Conservation (phyloP, 2,329 filamentous ascomycete species). For the Exophiala spinifera region DNA sequence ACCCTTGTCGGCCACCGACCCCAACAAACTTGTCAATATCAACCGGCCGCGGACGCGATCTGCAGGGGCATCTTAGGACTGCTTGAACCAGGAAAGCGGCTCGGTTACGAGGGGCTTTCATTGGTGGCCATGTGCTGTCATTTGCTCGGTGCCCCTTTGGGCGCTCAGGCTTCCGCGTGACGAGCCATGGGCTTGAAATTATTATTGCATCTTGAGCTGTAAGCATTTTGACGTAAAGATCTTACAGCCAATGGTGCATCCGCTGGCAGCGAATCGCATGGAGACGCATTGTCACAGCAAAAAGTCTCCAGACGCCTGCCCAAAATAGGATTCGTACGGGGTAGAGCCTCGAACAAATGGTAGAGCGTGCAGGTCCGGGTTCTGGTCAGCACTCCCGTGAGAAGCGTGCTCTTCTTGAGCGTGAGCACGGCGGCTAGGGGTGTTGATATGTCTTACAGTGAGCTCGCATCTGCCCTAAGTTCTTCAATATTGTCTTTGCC, state of each 20-base stretch:
- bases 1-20: conserved; percentile 9
- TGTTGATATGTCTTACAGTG: too few species aligned
- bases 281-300: conserved; percentile 1
- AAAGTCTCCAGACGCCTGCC: not conserved
- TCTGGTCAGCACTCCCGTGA: too few species aligned
- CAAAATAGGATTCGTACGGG: not conserved
- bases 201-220: conserved; percentile 14
- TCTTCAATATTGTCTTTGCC: too few species aligned
- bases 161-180: conserved; percentile 13
- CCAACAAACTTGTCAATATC: conserved; percentile 13
- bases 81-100: conserved; percentile 14
- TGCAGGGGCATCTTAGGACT: conserved; percentile 20
- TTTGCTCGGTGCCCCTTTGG: not conserved
- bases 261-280: conserved; percentile 17
- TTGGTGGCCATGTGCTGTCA: conserved; percentile 12
- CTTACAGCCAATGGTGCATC: conserved; percentile 4
- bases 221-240: conserved; percentile 23
- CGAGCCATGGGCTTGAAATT: conserved; percentile 18
- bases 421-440: too few species aligned
- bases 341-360: too few species aligned
- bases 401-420: too few species aligned
- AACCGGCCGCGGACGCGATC: conserved; percentile 18
- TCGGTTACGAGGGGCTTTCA: conserved; percentile 16
- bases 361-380: too few species aligned
- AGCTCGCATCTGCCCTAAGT: not conserved